Percentiles rank a stretch among this genome's conserved stretches.
phyloP scores from a whole-genome alignment of 805 yeast genomes.

The Tetrapisispora phaffii region DNA sequence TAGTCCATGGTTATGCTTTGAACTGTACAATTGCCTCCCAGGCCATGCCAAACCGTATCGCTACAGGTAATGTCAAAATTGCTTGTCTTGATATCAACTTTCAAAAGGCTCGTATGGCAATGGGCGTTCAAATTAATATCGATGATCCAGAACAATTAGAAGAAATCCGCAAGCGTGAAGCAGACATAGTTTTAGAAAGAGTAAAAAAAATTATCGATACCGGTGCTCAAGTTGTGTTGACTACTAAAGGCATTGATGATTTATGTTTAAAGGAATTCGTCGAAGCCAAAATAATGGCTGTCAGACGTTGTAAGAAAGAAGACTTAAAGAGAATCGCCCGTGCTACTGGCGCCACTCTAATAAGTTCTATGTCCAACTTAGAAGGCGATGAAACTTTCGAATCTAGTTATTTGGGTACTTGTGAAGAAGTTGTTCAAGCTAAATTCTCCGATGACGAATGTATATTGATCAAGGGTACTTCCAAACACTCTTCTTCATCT shows the following conservation, averaged over 20 bases:
- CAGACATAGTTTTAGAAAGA: conserved; percentile 75
- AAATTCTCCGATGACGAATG: conserved; percentile 95
- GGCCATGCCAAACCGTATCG: conserved; percentile 69
- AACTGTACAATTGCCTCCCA: conserved; percentile 96
- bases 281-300: conserved; percentile 88
- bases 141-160: conserved; percentile 97
- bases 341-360: conserved; percentile 93
- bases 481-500: conserved; percentile 84
- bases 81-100: conserved; percentile 87
- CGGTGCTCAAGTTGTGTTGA: conserved; percentile 87
- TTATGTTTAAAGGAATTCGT: conserved; percentile 84
- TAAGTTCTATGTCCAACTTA: conserved; percentile 79
- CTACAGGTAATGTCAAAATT: conserved; percentile 52
- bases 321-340: conserved; percentile 94
- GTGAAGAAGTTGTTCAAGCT: conserved; percentile 85
- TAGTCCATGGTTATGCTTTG: conserved; percentile 89
- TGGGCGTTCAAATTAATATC: conserved; percentile 95
- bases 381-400: conserved; percentile 95
- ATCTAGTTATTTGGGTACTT: conserved; percentile 71
- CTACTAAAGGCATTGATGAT: conserved; percentile 93
- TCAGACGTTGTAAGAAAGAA: conserved; percentile 93
- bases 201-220: conserved; percentile 70
- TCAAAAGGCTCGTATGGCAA: conserved; percentile 94
- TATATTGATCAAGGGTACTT: conserved; percentile 80
- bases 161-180: conserved; percentile 80